Evolutionary conservation across 2,329 filamentous ascomycete species (phyloP).

Genomic region (Clonostachys sp.): DNA sequence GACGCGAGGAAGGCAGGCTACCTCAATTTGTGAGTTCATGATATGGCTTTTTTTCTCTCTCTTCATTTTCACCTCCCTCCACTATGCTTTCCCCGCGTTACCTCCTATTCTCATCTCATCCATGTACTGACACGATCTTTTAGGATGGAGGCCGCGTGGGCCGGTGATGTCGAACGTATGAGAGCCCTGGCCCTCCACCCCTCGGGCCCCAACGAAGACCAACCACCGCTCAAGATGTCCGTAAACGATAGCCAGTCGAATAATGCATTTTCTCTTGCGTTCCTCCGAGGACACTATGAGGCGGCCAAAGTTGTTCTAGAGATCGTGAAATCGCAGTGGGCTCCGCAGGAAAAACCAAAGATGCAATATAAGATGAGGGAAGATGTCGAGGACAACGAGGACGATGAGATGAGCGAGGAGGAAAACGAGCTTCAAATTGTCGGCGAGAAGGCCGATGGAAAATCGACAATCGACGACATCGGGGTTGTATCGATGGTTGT

Average conservation of each 20-base stretch:
- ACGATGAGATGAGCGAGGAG: conserved; percentile 22
- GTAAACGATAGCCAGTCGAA: conserved; percentile 45
- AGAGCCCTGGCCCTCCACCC: conserved; percentile 57
- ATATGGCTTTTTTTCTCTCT: too few relatives aligned
- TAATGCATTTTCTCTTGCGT: conserved; percentile 64
- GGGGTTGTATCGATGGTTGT: conserved; percentile 65
- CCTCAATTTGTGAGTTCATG: conserved; percentile 49
- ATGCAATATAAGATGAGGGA: conserved; percentile 41
- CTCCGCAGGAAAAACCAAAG: conserved; percentile 45
- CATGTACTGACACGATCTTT: background rate
- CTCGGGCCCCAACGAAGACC: conserved; percentile 48
- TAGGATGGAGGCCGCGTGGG: conserved; percentile 69
- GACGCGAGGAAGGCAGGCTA: conserved; percentile 55
- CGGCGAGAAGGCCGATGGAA: conserved; percentile 55
- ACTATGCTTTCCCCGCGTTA: too few relatives aligned
- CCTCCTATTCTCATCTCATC: background rate
- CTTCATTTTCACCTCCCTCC: too few relatives aligned
- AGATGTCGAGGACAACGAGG: conserved; percentile 25
- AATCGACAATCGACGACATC: conserved; percentile 75
- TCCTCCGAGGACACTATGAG: conserved; percentile 59
- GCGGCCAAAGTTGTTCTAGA: conserved; percentile 64
- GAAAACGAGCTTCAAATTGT: conserved; percentile 36
- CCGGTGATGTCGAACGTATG: conserved; percentile 59
- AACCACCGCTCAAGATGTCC: conserved; percentile 60
- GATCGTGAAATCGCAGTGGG: conserved; percentile 66